A percentile compares a stretch with the other conserved stretches of the same genome.
Evolutionary conservation across 768 basidiomycete genomes (phyloP).

Genomic region (Gyrodon lividus): DNA sequence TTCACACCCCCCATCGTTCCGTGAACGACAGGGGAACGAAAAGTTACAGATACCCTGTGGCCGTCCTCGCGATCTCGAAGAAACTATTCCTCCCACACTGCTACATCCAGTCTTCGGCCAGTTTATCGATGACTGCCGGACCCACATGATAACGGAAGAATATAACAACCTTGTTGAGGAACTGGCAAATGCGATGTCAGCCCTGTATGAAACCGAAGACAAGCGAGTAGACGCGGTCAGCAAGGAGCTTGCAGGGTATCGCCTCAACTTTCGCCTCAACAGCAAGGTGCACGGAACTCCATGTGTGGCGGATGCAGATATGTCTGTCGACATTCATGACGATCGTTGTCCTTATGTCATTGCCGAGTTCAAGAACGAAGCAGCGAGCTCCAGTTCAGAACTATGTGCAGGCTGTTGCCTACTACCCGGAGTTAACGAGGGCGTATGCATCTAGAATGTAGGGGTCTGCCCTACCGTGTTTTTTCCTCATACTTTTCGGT

Average conservation of each 20-base stretch:
- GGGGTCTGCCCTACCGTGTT: conserved; percentile 24
- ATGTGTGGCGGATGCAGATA: too few relatives aligned
- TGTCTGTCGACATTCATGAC: too few relatives aligned
- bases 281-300: too few relatives aligned
- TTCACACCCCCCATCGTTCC: background rate
- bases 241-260: conserved; percentile 9
- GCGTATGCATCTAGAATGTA: background rate
- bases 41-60: background rate
- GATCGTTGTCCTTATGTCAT: too few relatives aligned
- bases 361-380: too few relatives aligned
- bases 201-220: too few relatives aligned
- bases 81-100: background rate
- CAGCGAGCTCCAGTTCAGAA: conserved; percentile 21
- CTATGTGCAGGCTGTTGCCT: conserved; percentile 23
- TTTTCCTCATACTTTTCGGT: conserved; percentile 20
- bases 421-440: conserved; percentile 19
- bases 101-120: conserved; percentile 8
- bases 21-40: background rate
- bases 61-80: too few relatives aligned
- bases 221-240: background rate
- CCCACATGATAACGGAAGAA: background rate
- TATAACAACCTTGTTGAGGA: conserved; percentile 14
- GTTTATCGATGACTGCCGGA: conserved; percentile 10
- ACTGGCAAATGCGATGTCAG: conserved; percentile 20
- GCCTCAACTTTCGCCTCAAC: background rate